A percentile compares a stretch with the other conserved stretches of the same genome.
phyloP scores from a whole-genome alignment of 805 yeast genomes.

The Starmerella cellae region DNA sequence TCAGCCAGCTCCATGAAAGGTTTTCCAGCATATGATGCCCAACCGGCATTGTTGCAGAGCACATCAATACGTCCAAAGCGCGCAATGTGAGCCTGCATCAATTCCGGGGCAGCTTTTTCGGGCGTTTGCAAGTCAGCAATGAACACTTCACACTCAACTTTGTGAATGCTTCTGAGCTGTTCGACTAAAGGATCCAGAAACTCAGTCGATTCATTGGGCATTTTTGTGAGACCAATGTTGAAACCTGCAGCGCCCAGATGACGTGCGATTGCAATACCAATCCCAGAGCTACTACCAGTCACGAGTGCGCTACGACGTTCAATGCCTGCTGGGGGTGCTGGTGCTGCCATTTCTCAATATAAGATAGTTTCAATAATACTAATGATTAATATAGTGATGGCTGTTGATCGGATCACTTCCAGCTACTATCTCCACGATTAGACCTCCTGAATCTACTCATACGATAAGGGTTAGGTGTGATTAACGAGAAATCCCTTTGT shows the following conservation, averaged over 20 bases:
- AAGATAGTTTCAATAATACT: too few relatives aligned
- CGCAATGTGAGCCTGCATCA: slow-evolving; percentile 6
- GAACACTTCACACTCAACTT: slow-evolving; percentile 11
- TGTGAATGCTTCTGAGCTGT: slow-evolving; percentile 9
- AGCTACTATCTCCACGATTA: too few relatives aligned
- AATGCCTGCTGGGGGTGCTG: slow-evolving; percentile 4
- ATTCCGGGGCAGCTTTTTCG: slow-evolving; percentile 6
- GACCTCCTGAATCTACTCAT: too few relatives aligned
- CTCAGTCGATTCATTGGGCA: slow-evolving; percentile 8
- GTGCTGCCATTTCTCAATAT: slow-evolving; percentile 1
- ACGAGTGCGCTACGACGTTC: slow-evolving; percentile 14
- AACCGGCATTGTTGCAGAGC: slow-evolving; percentile 16
- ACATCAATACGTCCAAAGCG: slow-evolving; percentile 15
- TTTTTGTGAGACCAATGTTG: slow-evolving; percentile 14
- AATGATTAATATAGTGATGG: too few relatives aligned
- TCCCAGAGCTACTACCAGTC: slow-evolving; percentile 16
- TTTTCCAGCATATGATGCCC: slow-evolving; percentile 15
- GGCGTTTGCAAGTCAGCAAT: slow-evolving; percentile 9
- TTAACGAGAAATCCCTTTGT: too few relatives aligned
- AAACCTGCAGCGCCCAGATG: slow-evolving; percentile 12
- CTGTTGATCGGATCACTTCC: too few relatives aligned
- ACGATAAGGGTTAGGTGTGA: too few relatives aligned
- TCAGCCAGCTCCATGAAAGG: slow-evolving; percentile 12
- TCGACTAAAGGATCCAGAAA: slow-evolving; percentile 2
- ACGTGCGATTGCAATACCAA: slow-evolving; percentile 16